Percentiles rank a stretch among this genome's conserved stretches.
phyloP scores from a whole-genome alignment of 257 asterid species.

The Leptodermis oblonga region DNA sequence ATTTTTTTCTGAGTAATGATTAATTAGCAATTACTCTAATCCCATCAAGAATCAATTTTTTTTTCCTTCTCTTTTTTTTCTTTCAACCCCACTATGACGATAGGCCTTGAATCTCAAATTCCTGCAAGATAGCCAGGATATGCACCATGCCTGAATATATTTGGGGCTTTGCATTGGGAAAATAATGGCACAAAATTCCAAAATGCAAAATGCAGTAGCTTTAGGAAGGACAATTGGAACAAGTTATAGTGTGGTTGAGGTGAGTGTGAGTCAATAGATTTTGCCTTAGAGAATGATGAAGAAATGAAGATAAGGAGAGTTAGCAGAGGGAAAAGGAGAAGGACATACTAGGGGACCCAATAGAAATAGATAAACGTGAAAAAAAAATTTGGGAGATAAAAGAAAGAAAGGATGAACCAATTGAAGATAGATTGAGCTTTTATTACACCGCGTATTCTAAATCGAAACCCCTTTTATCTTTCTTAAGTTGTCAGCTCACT shows the following conservation, averaged over 20 bases:
- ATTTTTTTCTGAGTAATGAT: background rate
- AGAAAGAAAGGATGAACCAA: background rate
- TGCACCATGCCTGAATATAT: background rate
- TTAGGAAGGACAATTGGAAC: background rate
- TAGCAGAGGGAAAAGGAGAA: background rate
- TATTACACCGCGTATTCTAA: too few relatives aligned
- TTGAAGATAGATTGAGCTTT: too few relatives aligned
- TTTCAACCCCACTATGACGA: background rate
- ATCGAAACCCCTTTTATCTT: background rate
- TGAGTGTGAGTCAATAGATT: background rate
- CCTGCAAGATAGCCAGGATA: background rate
- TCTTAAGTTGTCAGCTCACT: background rate
- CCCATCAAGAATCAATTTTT: background rate
- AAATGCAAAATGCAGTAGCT: background rate
- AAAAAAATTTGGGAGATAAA: background rate
- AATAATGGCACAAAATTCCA: background rate
- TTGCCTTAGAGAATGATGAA: background rate
- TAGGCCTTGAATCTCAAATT: background rate
- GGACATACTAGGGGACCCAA: background rate
- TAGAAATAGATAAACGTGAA: background rate
- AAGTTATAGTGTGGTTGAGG: background rate
- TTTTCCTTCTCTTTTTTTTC: too few relatives aligned
- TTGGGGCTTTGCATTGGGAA: background rate
- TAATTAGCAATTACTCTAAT: too few relatives aligned
- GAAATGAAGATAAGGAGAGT: background rate